Evolutionary conservation across 2,329 filamentous ascomycete genomes (phyloP).

Genomic region (Sarocladiaceae sp.): DNA sequence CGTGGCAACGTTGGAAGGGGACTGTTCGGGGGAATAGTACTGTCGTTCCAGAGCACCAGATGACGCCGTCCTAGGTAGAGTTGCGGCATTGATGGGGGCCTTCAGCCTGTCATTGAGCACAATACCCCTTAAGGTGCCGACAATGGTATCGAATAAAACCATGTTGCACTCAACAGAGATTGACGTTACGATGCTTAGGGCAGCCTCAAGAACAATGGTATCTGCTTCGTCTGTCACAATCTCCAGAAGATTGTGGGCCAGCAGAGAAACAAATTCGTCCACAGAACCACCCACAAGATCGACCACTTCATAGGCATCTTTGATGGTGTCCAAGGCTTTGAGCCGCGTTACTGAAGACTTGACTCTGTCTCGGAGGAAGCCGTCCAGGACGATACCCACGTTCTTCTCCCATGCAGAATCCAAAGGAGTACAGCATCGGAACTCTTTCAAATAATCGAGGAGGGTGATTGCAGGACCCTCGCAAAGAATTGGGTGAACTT

Average conservation of each 20-base stretch:
- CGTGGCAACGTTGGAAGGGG: conserved; percentile 66
- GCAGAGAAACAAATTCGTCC: conserved; percentile 51
- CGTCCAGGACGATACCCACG: conserved; percentile 53
- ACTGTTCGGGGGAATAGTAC: conserved; percentile 30
- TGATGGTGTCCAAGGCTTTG: conserved; percentile 56
- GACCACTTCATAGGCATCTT: conserved; percentile 54
- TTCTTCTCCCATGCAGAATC: conserved; percentile 65
- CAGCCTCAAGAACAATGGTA: conserved; percentile 57
- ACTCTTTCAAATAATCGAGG: conserved; percentile 64
- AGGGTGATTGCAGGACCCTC: conserved; percentile 61
- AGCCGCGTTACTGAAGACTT: conserved; percentile 61
- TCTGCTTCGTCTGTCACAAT: conserved; percentile 61
- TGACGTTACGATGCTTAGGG: conserved; percentile 60
- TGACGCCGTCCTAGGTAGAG: conserved; percentile 10
- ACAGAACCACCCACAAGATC: conserved; percentile 56
- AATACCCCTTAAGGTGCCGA: conserved; percentile 47
- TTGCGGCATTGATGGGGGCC: conserved; percentile 33
- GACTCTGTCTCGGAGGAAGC: conserved; percentile 58
- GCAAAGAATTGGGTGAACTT: conserved; percentile 57
- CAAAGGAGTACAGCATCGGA: conserved; percentile 68
- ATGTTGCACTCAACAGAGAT: conserved; percentile 58
- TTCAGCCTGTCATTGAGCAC: conserved; percentile 44
- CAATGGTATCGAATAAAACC: conserved; percentile 54
- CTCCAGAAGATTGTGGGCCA: conserved; percentile 58
- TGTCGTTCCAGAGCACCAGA: background rate